A percentile compares a stretch with the other conserved stretches of the same genome.
phyloP scores from a whole-genome alignment of 805 yeast genomes.

The Kurtzmaniella cleridarum region DNA sequence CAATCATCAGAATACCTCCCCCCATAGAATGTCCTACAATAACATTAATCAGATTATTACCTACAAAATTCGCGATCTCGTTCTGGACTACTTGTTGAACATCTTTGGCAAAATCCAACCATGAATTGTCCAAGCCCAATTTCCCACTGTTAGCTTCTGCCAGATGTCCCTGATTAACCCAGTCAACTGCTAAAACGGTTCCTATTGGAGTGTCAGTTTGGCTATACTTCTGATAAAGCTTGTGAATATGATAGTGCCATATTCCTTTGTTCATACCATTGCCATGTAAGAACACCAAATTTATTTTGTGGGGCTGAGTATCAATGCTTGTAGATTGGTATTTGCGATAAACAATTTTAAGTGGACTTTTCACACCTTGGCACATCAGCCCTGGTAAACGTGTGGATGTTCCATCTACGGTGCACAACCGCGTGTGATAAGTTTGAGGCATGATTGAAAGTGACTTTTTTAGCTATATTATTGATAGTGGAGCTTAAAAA shows the following conservation, averaged over 20 bases:
- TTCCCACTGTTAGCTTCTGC: slow-evolving; percentile 7
- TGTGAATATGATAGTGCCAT: slow-evolving; percentile 11
- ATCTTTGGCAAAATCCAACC: slow-evolving; percentile 11
- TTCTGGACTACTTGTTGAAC: slow-evolving; percentile 3
- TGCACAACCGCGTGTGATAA: too few species aligned
- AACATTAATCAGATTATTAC: slow-evolving; percentile 6
- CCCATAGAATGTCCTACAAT: slow-evolving; percentile 14
- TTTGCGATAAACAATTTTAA: slow-evolving; percentile 4
- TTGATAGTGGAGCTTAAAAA: too few species aligned
- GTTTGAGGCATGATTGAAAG: too few species aligned
- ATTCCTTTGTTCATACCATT: slow-evolving; percentile 14
- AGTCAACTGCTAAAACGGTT: slow-evolving; percentile 10
- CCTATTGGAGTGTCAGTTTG: slow-evolving; percentile 1
- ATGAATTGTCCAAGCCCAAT: slow-evolving; percentile 6
- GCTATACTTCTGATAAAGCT: slow-evolving; percentile 4
- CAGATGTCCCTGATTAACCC: slow-evolving; percentile 10
- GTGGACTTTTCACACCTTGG: background rate
- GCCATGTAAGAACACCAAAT: slow-evolving; percentile 12
- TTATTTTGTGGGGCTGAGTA: slow-evolving; percentile 1
- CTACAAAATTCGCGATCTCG: slow-evolving; percentile 1
- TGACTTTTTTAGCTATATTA: too few species aligned
- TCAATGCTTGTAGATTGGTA: background rate
- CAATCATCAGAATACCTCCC: slow-evolving; percentile 6
- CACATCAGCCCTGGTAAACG: too few species aligned
- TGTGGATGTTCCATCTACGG: too few species aligned